Base-by-base conservation (phyloP, 2,329 filamentous ascomycete genomes). In the Clonostachys solani region DNA sequence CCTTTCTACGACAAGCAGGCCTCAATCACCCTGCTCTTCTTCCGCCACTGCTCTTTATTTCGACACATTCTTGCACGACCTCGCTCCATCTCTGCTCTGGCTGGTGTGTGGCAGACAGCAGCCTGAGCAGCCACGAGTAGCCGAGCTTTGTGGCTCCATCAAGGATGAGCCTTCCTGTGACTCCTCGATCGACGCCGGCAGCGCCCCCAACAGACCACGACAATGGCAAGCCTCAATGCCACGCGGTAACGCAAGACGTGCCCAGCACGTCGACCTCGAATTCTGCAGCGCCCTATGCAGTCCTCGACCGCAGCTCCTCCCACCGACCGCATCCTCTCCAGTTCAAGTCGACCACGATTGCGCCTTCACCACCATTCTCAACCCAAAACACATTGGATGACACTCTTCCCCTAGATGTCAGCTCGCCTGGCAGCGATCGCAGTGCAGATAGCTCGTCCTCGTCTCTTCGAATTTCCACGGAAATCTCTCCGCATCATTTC, bases 401-500 rank as follows among this genome's bases (percentile, higher is more conserved):
- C 19, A 29, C 23, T 13, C 18, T 33, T 15, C 9, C 19, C 15
- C 51, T 53, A 16, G 44, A 50, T 40, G 56, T 50, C 38, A 57
- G 52, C 17, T 29, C 23, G 23, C 23, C 23, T 29, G 23, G 23
- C 23, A 29, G 23, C 23, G 23, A 29, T 10, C 23, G 23, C 23
- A 29, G 23, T 10, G 23, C 23, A 29, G 23, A 29, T 29, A 29
- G 23, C 23, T 44, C 52, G 6, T 42, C 42, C 12, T 52, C 54
- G 48, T 55, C 62, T 17, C 59, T 74, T 15, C 60, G 64, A 42
- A 65, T 74, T 45, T 65, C 65, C 8, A 72, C 70, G 44, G 64
- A 70, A 48, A 51, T 67, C 36, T 29, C 54, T 38, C 23, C 46
- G 23, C 41, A 33, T 16, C 17, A 29, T 15, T 42, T 29, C 19